These are phyloP conservation scores for Cyphellophora attinorum DNA, from an alignment of 2,329 filamentous ascomycete genomes.

Conservation along the genomic window DNA sequence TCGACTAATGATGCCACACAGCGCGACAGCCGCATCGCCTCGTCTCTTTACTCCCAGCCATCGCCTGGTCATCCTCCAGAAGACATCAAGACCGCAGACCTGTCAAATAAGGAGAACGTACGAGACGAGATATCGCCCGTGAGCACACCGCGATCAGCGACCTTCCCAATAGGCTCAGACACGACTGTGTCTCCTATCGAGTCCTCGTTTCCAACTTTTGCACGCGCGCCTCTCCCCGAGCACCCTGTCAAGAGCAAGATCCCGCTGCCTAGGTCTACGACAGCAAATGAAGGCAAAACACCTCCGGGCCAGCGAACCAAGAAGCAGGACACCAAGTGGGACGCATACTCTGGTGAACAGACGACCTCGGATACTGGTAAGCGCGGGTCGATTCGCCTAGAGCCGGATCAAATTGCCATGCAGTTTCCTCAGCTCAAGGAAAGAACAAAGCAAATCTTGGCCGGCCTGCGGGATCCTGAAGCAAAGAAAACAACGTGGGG, in stretches of 20 bases:
- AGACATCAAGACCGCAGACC: slow-evolving; percentile 6
- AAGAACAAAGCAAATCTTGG: slow-evolving; percentile 25
- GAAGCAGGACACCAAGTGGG: slow-evolving; percentile 43
- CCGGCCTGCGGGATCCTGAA: slow-evolving; percentile 22
- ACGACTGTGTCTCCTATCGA: slow-evolving; percentile 20
- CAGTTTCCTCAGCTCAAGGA: slow-evolving; percentile 24
- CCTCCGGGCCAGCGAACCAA: slow-evolving; percentile 15
- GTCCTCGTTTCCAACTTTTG: slow-evolving; percentile 21
- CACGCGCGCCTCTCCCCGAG: slow-evolving; percentile 9
- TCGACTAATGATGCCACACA: slow-evolving; percentile 6
- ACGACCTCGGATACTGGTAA: slow-evolving; percentile 46
- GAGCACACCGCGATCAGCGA: slow-evolving; percentile 18
- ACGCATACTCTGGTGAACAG: slow-evolving; percentile 58
- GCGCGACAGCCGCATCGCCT: slow-evolving; percentile 36
- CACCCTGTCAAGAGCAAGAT: slow-evolving; percentile 9
- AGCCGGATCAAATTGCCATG: slow-evolving; percentile 23
- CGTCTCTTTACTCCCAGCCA: slow-evolving; percentile 53
- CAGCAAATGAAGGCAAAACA: not conserved
- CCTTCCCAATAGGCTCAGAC: slow-evolving; percentile 12
- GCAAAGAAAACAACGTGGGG: slow-evolving; percentile 21
- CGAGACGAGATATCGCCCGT: slow-evolving; percentile 15
- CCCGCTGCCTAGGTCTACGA: slow-evolving; percentile 7
- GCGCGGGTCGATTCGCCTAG: slow-evolving; percentile 8
- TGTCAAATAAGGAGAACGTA: not conserved
- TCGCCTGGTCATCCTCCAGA: slow-evolving; percentile 9